Evolutionary conservation across 202 grass and related monocot genomes (phyloP).

Genomic region (Elaeis oleifera): DNA sequence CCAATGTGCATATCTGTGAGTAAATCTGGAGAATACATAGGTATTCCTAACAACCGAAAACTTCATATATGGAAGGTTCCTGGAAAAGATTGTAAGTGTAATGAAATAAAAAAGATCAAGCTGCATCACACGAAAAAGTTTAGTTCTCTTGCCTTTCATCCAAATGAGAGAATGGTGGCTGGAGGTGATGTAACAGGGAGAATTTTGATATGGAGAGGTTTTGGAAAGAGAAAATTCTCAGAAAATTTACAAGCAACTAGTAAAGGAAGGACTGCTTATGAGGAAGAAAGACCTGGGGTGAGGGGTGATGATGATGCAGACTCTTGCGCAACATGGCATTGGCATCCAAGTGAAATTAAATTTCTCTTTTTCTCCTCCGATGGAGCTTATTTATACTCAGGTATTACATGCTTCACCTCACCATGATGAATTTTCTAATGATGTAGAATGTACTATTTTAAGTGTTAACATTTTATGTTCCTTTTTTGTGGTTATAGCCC

Average conservation of each 20-base stretch:
- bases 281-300: slow-evolving; percentile 65
- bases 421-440: slow-evolving; percentile 2
- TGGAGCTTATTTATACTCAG: slow-evolving; percentile 84
- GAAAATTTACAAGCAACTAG: slow-evolving; percentile 7
- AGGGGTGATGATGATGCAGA: slow-evolving; percentile 64
- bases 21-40: slow-evolving; percentile 61
- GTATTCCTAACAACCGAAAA: slow-evolving; percentile 51
- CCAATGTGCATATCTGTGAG: slow-evolving; percentile 43
- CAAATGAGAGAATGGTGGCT: slow-evolving; percentile 58
- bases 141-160: slow-evolving; percentile 71
- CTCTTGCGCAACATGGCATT: slow-evolving; percentile 73
- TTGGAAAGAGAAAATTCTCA: slow-evolving; percentile 55
- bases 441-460: slow-evolving; percentile 1
- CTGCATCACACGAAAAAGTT: slow-evolving; percentile 60
- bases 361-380: slow-evolving; percentile 79
- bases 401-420: slow-evolving; percentile 23
- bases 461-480: too few relatives aligned
- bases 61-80: slow-evolving; percentile 73
- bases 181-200: slow-evolving; percentile 70
- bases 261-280: slow-evolving; percentile 18
- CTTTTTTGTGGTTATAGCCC: too few relatives aligned
- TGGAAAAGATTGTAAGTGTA: slow-evolving; percentile 41
- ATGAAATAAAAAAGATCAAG: slow-evolving; percentile 73
- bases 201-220: slow-evolving; percentile 72
- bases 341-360: slow-evolving; percentile 61